Evolutionary conservation across 768 basidiomycete genomes (phyloP).

Genomic region (Mycena haematopus): DNA sequence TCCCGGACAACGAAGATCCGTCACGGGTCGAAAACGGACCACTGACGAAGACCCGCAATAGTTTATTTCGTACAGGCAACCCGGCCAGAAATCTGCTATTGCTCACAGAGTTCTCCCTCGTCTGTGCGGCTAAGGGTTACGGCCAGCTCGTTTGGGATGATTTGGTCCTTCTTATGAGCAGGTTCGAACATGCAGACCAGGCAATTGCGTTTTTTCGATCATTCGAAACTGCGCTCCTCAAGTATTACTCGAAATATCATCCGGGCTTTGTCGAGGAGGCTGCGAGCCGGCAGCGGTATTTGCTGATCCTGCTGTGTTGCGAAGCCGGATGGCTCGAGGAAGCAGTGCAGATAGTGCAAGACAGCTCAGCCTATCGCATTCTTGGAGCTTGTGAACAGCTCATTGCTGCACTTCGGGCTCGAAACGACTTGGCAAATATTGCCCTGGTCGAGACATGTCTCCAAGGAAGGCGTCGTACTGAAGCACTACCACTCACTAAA

Average conservation of each 20-base stretch:
- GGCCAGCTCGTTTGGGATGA: conserved; percentile 25
- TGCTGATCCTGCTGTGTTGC: conserved; percentile 26
- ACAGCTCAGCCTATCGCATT: conserved; percentile 10
- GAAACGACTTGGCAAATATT: neutral
- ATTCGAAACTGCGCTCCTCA: conserved; percentile 18
- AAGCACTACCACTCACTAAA: neutral
- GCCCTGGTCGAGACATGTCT: conserved; percentile 2
- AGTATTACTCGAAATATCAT: conserved; percentile 18
- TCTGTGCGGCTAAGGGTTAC: conserved; percentile 27
- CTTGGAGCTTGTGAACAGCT: neutral
- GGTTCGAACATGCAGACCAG: conserved; percentile 2
- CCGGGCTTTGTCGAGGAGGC: conserved; percentile 13
- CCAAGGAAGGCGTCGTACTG: neutral
- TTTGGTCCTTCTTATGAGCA: conserved; percentile 17
- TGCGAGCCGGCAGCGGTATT: conserved; percentile 19
- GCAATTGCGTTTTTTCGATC: conserved; percentile 21
- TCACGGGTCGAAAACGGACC: conserved; percentile 19
- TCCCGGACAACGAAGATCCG: conserved; percentile 24
- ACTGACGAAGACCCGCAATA: conserved; percentile 23
- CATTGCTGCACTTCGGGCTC: conserved; percentile 12
- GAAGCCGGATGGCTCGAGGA: conserved; percentile 26
- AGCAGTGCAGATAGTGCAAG: conserved; percentile 22
- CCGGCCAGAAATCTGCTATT: conserved; percentile 19
- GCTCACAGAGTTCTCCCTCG: conserved; percentile 25
- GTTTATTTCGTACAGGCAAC: conserved; percentile 26